Evolutionary conservation across 2,329 filamentous ascomycete genomes (phyloP), one percentile per base, ranked within the genome.

Genomic region (Penicillium paneum): DNA sequence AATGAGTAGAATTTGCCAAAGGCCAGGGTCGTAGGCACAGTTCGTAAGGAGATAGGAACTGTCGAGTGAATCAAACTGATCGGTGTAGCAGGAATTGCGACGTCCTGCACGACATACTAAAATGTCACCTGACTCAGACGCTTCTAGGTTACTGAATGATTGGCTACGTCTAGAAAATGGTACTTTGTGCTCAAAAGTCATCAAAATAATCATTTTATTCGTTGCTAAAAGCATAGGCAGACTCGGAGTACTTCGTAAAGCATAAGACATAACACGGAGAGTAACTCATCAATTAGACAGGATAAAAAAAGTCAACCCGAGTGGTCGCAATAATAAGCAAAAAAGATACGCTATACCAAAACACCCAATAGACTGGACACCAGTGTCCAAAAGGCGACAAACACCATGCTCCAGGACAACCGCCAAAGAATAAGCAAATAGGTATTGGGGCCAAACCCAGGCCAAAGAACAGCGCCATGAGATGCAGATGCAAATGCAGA

Each of bases 11-110:
- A 15, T 28, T 66, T 69, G 8, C 71, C 73, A 47, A 53, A 73
- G 53, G 62, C 45, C 1, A 68, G 59, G 28, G 75, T 71, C 8
- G 77, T 66, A n/a, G 2, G 73, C 70, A 39, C 55, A 54, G n/a
- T 31, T n/a, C 48, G 51, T 59, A 3, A 67, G 47, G 10, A 66
- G 49, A 40, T 60, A 66, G n/a, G 81, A 78, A 35, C 81, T 82
- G 10, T 80, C 82, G 66, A 40, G 17, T 8, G 35, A 40, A 28
- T 49, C 10, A 32, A 40, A 34, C 17, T 49, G 26, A 19, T 39
- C 46, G 13, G 36, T 32, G 10, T 49, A 21, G 26, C 21, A 10
- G 60, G 60, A 21, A 62, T 57, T 3, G 60, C 58, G 1, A 7
- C 21, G 21, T 24, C 2, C 21, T 24, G 21, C 21, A 24, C 21